These are phyloP conservation scores for Psilocybe tampanensis DNA, from an alignment of 768 basidiomycete species.

Conservation along the genomic window DNA sequence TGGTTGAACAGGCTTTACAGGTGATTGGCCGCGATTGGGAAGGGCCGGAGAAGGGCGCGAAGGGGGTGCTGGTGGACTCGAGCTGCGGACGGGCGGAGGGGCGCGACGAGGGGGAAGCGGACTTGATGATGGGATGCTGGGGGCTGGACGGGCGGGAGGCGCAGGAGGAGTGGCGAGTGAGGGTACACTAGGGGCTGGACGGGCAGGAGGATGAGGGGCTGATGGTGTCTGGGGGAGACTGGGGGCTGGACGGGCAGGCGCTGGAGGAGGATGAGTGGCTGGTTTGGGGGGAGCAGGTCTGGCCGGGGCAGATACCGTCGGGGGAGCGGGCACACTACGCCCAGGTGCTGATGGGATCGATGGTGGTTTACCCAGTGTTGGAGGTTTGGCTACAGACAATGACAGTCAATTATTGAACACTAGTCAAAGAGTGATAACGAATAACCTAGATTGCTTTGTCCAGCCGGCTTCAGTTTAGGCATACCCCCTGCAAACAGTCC, in stretches of 20 bases:
- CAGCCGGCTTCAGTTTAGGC: slow-evolving; percentile 87
- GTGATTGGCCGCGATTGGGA: slow-evolving; percentile 40
- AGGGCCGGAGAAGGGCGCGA: slow-evolving; percentile 44
- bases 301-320: slow-evolving; percentile 34
- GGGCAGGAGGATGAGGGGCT: slow-evolving; percentile 33
- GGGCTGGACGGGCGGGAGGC: slow-evolving; percentile 5
- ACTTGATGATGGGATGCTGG: slow-evolving; percentile 18
- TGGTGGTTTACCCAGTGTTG: slow-evolving; percentile 68
- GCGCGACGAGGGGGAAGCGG: slow-evolving; percentile 44
- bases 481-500: slow-evolving; percentile 90
- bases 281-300: slow-evolving; percentile 34
- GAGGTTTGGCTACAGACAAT: slow-evolving; percentile 56
- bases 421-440: slow-evolving; percentile 1
- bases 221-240: neutral
- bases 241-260: slow-evolving; percentile 6
- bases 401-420: slow-evolving; percentile 10
- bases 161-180: slow-evolving; percentile 30
- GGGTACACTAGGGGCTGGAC: slow-evolving; percentile 35
- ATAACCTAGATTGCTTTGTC: slow-evolving; percentile 58
- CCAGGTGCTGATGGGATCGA: slow-evolving; percentile 50
- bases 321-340: slow-evolving; percentile 33
- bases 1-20: slow-evolving; percentile 30
- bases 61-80: slow-evolving; percentile 35
- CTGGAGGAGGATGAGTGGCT: slow-evolving; percentile 16
- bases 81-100: slow-evolving; percentile 36